Base-by-base conservation (phyloP, 192 early-diverging fungal genomes). In the Coemansia sp. region DNA sequence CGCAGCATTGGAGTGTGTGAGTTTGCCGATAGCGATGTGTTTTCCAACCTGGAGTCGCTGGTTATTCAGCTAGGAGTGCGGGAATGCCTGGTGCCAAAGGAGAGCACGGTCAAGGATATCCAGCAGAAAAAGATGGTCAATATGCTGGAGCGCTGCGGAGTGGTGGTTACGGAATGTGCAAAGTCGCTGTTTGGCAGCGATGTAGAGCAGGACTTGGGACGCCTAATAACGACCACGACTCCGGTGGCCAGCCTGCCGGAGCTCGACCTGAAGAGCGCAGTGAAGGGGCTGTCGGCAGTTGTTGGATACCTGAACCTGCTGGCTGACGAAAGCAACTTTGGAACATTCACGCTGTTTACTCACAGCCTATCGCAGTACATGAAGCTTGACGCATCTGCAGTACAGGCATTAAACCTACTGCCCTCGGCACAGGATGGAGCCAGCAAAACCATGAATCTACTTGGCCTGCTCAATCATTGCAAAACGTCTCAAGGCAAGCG, bases 41-140 rank as follows among this genome's bases (percentile, higher is more conserved):
- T 89, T 62, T 91, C 92, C 13, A 95, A 94, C 57, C 84, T 99
- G 41, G 96, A 99, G 84, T 88, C 94, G 6, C 72, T 98, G 31
- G 70, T 91, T 19, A 92, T 96, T 61, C 96, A 98, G 70, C 83
- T 96, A 39, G 87, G 88, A 31, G 91, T 94, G 43, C 95, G 95
- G 61, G 96, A 98, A 65, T 94, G 92, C 53, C 67, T 96, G 12
- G 61, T 98, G 18, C 72, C 82, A 12, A 41, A 61, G 6, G 71
- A 79, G 48, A 79, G 88, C 18, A 60, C 76, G 3, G 61, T 69
- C 15, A 79, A 70, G 37, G 86, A 88, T 41, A 83, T 87, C 46
- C 90, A 97, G 54, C 53, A 82, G 7, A 69, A 62, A 7, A 93
- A 90, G 54, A 59, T 98, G 19, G 72, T 72, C 5, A 75, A 70